Evolutionary conservation across 305 asterid species (phyloP), one percentile per base, ranked within the genome.

Genomic region (Rubia balearica): DNA sequence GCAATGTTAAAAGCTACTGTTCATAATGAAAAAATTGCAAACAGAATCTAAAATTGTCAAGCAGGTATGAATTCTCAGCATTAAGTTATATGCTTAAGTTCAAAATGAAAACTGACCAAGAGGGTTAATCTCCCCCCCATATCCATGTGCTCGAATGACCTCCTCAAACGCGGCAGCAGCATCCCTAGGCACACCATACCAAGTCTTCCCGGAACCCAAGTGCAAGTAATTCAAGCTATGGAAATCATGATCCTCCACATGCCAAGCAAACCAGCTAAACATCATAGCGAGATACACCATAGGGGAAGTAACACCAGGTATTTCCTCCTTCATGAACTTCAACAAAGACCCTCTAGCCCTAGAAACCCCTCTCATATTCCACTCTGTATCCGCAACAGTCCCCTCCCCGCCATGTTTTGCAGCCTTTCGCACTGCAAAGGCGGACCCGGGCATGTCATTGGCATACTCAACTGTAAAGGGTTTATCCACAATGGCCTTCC

Each of bases 231-330:
- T 95, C 95, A 95, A 86, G 84, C 99, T 95, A 78, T 95, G 99
- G 83, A 95, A 84, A 77, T 95, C 99, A 83, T 95, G 99, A 87
- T 95, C 99, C 83, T 95, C 99, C 46, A 92, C 99, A 71, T 95
- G 99, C 99, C 99, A 95, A 78, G 99, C 99, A 82, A 95, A 95
- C 99, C 99, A 95, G 74, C 99, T 95, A 81, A 95, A 92, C 96
- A 95, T 80, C 99, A 95, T 95, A 13, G 98, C 98, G 71, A 95
- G 81, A 79, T 95, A 95, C 75, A 95, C 96, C 99, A 95, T 95
- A 1, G 99, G 99, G 1, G 99, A 95, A 46, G 98, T 95, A 36
- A 95, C 99, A 33, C 99, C 99, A 0, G 99, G 97, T 45, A 95
- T 95, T 75, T 95, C 99, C 87, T 95, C 97, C 88, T 90, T 95